Conservation (phyloP, 108 stramenopile genomes). For the Aurantiochytrium sp. region DNA sequence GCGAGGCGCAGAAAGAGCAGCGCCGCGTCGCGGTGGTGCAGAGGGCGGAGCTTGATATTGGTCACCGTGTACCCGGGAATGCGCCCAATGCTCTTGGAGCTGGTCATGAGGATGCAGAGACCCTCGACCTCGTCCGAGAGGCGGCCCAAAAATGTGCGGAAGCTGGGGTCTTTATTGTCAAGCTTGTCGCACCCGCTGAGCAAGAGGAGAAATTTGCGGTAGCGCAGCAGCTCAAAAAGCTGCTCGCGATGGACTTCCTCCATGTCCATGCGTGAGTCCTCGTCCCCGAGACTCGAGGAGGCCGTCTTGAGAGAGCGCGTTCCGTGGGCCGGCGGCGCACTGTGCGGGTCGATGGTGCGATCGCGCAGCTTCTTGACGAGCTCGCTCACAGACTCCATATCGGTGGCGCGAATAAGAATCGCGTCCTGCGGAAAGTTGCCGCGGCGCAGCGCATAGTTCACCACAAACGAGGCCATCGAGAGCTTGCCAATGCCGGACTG, state of each 20-base stretch:
- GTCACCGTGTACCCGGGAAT: background rate
- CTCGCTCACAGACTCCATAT: background rate
- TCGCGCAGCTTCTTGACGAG: background rate
- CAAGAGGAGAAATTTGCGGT: slow-evolving; percentile 13
- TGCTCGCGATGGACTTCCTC: background rate
- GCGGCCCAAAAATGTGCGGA: background rate
- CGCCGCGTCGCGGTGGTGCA: background rate
- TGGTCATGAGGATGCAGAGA: background rate
- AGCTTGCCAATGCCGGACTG: slow-evolving; percentile 69
- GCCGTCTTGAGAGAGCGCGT: background rate
- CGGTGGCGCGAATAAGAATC: background rate
- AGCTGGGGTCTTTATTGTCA: background rate
- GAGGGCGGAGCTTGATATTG: background rate
- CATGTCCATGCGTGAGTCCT: background rate
- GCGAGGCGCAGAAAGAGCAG: slow-evolving; percentile 15
- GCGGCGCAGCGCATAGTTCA: slow-evolving; percentile 59
- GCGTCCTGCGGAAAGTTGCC: background rate
- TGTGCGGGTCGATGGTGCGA: background rate
- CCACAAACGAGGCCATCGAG: slow-evolving; percentile 62
- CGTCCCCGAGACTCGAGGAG: background rate
- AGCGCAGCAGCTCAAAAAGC: background rate
- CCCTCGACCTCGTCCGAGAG: slow-evolving; percentile 12
- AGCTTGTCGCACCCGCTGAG: background rate
- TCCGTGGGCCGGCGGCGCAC: background rate
- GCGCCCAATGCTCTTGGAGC: background rate